phyloP scores from a whole-genome alignment of 805 yeast species.

The Saccharomycopsis selenospora region DNA sequence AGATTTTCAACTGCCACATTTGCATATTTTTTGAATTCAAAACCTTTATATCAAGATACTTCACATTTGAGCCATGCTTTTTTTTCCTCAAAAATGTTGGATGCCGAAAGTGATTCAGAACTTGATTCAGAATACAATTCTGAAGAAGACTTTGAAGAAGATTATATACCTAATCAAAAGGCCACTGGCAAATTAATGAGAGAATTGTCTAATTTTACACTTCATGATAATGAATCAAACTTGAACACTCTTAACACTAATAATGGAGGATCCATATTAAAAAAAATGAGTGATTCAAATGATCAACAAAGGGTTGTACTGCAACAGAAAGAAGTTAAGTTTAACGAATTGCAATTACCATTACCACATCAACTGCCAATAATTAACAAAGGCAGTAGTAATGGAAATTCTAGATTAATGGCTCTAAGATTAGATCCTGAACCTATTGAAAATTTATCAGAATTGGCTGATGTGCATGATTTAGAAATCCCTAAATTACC shows the following conservation, averaged over 20 bases:
- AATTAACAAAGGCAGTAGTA: neutral
- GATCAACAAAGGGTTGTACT: no score
- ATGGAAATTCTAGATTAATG: neutral
- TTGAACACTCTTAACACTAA: no score
- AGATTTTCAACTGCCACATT: neutral
- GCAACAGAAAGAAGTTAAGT: no score
- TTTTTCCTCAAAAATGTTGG: neutral
- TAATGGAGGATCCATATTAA: no score
- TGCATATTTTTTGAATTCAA: neutral
- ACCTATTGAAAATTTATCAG: neutral
- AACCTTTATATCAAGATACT: neutral
- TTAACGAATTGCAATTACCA: no score
- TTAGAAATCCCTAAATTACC: no score
- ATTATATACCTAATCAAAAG: no score
- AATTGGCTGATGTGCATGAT: constrained; percentile 2
- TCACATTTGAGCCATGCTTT: neutral
- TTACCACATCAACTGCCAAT: neutral
- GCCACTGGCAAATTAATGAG: neutral
- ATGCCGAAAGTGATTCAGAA: neutral
- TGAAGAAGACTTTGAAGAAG: no score
- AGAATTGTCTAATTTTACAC: neutral
- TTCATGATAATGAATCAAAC: neutral
- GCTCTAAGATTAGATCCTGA: no score
- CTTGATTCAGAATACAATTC: no score
- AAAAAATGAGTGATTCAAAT: no score